Percentiles rank a stretch among this genome's conserved stretches.
phyloP scores from a whole-genome alignment of 1,284 basidiomycete species.

The Termitomyces sp. region DNA sequence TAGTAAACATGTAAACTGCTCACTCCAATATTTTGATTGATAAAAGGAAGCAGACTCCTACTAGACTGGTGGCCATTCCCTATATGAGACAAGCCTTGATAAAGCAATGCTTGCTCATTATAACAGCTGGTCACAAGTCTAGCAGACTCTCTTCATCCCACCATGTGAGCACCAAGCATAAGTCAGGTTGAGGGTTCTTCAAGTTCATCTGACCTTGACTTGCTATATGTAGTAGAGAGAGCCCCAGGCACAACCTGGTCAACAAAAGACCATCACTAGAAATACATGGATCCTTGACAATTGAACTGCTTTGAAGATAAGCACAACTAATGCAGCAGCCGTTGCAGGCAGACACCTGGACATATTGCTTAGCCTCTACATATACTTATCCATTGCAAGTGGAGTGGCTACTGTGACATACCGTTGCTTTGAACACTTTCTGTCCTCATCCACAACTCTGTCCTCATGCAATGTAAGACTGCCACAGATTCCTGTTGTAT shows the following conservation, averaged over 20 bases:
- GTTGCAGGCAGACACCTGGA: conserved; percentile 11
- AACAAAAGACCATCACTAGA: background rate
- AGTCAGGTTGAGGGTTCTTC: too few species aligned
- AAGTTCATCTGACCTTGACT: conserved; percentile 4
- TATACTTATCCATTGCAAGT: background rate
- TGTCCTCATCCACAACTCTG: background rate
- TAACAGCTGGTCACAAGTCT: too few species aligned
- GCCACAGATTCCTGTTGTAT: background rate
- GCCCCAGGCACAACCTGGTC: background rate
- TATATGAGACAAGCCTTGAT: too few species aligned
- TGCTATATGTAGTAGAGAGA: background rate
- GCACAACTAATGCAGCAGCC: conserved; percentile 8
- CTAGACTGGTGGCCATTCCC: too few species aligned
- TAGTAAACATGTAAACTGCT: background rate
- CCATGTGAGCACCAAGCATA: too few species aligned
- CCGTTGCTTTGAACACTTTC: too few species aligned
- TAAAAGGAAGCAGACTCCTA: background rate
- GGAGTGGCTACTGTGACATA: too few species aligned
- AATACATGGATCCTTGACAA: background rate
- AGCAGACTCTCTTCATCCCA: conserved; percentile 11
- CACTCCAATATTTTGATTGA: conserved; percentile 12
- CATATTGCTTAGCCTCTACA: too few species aligned
- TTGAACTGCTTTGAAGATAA: conserved; percentile 10
- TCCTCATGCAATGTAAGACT: background rate
- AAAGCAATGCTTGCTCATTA: too few species aligned